A percentile compares a stretch with the other conserved stretches of the same genome.
Conservation (phyloP, 2,329 filamentous ascomycete species). For the Cordyceps cateniannulata region DNA sequence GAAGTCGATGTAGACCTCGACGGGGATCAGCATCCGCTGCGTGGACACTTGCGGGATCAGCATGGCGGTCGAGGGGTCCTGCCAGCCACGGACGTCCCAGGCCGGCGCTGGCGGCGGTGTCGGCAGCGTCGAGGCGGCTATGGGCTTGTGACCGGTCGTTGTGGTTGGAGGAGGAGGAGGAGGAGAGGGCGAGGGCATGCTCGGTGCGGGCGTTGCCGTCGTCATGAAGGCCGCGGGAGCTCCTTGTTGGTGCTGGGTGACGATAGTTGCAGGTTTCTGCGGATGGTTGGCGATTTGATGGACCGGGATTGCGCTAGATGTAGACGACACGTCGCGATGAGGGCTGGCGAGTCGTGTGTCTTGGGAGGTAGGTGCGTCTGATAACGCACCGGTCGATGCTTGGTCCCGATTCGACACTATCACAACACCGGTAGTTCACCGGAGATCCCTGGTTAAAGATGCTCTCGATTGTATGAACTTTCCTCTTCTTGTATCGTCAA, state of each 20-base stretch:
- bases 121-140: not conserved
- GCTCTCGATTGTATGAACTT: not conserved
- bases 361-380: not conserved
- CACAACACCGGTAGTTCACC: not conserved
- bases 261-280: not conserved
- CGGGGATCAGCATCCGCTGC: constrained; percentile 17
- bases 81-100: not conserved
- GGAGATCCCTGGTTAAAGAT: not conserved
- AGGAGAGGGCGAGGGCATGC: not conserved
- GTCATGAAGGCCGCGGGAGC: not conserved
- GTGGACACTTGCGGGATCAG: not conserved
- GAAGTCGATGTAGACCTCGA: constrained; percentile 44
- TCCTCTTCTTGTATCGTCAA: not conserved
- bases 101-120: not conserved
- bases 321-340: not conserved
- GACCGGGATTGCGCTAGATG: no score
- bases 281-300: not conserved
- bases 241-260: not conserved
- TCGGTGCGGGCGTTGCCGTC: not conserved
- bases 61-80: not conserved
- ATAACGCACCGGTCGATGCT: not conserved
- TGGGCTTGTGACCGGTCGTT: not conserved
- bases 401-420: not conserved
- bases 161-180: no score
- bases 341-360: not conserved